A percentile compares a stretch with the other conserved stretches of the same genome.
These are phyloP conservation scores for Pleurotus tuoliensis DNA, from an alignment of 768 basidiomycete genomes.

Conservation along the genomic window DNA sequence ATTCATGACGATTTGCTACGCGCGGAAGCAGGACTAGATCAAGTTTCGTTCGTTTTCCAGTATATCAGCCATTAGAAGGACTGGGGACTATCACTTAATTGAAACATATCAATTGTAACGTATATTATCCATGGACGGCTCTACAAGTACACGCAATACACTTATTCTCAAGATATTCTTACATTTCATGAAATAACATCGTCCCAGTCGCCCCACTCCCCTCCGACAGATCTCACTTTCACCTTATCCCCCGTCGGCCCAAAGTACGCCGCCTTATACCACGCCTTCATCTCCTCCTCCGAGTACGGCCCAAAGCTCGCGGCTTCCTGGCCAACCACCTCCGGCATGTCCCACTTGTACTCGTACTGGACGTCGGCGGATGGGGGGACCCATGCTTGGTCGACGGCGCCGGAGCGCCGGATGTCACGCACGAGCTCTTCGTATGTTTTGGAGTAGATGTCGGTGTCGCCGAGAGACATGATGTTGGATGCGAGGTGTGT, in stretches of 20 bases:
- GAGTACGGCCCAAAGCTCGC: slow-evolving; percentile 77
- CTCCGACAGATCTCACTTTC: slow-evolving; percentile 59
- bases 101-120: slow-evolving; percentile 2
- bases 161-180: slow-evolving; percentile 5
- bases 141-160: not conserved
- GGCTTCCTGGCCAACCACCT: slow-evolving; percentile 34
- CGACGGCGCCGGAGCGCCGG: slow-evolving; percentile 67
- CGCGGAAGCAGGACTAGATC: slow-evolving; percentile 77
- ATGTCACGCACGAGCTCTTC: slow-evolving; percentile 80
- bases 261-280: slow-evolving; percentile 82
- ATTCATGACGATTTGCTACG: slow-evolving; percentile 95
- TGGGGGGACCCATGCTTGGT: slow-evolving; percentile 67
- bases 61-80: slow-evolving; percentile 76
- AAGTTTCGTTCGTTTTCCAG: slow-evolving; percentile 95
- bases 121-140: slow-evolving; percentile 4
- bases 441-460: slow-evolving; percentile 83
- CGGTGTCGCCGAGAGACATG: slow-evolving; percentile 81
- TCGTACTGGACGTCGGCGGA: slow-evolving; percentile 76
- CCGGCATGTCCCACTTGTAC: slow-evolving; percentile 73
- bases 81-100: slow-evolving; percentile 2
- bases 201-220: slow-evolving; percentile 75
- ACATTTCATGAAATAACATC: slow-evolving; percentile 48
- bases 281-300: slow-evolving; percentile 75
- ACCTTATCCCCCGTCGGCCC: slow-evolving; percentile 76
- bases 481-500: slow-evolving; percentile 87